Conservation (phyloP, 345 rosid genomes). For the Acer campestre region DNA sequence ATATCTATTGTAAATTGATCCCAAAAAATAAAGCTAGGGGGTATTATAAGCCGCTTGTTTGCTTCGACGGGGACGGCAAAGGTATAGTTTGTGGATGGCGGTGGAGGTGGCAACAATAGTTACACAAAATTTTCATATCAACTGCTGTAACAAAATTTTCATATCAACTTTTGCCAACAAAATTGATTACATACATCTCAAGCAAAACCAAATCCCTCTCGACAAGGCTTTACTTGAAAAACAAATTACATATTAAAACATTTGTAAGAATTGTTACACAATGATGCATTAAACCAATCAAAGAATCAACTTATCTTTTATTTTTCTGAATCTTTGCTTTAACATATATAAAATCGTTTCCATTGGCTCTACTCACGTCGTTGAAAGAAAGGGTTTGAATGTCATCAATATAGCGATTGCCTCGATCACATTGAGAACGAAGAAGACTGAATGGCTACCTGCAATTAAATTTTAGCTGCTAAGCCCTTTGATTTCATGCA, state of each 20-base stretch:
- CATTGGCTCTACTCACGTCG: background rate
- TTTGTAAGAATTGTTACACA: background rate
- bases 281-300: background rate
- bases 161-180: too few species aligned
- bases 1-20: constrained; percentile 15
- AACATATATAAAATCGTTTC: background rate
- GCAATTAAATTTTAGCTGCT: constrained; percentile 22
- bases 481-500: background rate
- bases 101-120: too few species aligned
- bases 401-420: constrained; percentile 61
- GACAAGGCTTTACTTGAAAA: too few species aligned
- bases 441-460: constrained; percentile 76
- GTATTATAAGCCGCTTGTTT: background rate
- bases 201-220: too few species aligned
- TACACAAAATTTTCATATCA: too few species aligned
- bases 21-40: constrained; percentile 14
- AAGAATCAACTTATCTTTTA: background rate
- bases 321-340: background rate
- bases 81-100: background rate
- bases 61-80: background rate
- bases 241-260: background rate
- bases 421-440: constrained; percentile 51
- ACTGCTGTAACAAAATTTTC: too few species aligned
- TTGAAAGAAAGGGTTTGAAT: constrained; percentile 70
- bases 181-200: too few species aligned